Base-by-base conservation (phyloP, 1,139 yeast genomes). In the Nakaseomyces uthaithaninus region DNA sequence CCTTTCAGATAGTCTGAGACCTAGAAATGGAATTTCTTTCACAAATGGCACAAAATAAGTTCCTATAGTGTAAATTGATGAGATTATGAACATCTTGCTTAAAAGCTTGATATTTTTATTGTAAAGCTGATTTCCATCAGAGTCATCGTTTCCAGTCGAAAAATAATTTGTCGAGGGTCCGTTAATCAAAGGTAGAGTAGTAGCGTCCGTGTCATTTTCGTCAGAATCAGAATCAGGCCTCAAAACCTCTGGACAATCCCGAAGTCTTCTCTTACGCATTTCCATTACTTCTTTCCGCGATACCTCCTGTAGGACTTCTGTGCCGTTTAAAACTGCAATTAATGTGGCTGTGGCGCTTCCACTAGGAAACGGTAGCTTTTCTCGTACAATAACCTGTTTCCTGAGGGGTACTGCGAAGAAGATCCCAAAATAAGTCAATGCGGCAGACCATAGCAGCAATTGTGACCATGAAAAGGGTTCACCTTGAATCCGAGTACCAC, bases 341-440 rank as follows among this genome's bases (percentile, higher is more conserved):
- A 91, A 67, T 2, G 95, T 86, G 0, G 96, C 97, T 0, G 97
- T 91, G 1, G 98, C 97, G 49, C 86, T 78, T 0, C 98, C 98
- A 25, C 95, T 84, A 0, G 98, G 98, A 56, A 91, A 91, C 4
- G 91, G 84, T 36, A 91, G 69, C 55, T 84, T 84, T 52, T 87
- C 95, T 51, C 75, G 75, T 15, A 87, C 75, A 30, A 91, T 80
- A 25, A 87, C 94, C 58, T 86, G 95, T 45, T 74, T 75, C 47
- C 98, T 69, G 38, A 91, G 67, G 0, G 95, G 89, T 18, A 91
- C 78, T 3, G 97, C 97, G 62, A 91, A 87, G 61, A 89, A 91
- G 2, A 91, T 95, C 1, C 98, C 98, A 65, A 89, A 87, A 44
- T 87, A 80, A 1, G 94, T 95, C 42, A 91, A 66, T 0, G 95